Evolutionary conservation across 345 rosid species (phyloP), one percentile per base, ranked within the genome.

Genomic region (Hibiscus mutabilis): DNA sequence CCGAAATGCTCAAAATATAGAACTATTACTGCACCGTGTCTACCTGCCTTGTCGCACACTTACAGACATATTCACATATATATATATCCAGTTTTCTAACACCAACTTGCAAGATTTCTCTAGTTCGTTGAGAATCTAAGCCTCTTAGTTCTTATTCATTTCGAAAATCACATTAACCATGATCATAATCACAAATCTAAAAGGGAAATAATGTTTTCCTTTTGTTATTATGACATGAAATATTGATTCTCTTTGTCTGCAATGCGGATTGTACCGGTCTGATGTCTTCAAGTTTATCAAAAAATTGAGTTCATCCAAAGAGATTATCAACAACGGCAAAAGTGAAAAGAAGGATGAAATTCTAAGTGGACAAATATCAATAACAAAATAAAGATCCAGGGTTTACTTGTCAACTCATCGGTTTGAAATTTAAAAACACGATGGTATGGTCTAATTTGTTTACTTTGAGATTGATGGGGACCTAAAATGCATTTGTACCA

Each of bases 21-120:
- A 40, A n/a, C 15, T 40, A 69, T 22, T 49, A 44, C 27, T 66
- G 31, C 37, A 56, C 46, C 78, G 58, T 78, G 84, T 81, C 59
- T 53, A 18, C 37, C 75, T 72, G 52, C 74, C 68, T 52, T 68
- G 68, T 71, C 64, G 51, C 56, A 15, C 63, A 58, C 61, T 64
- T 29, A 66, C 75, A 68, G 68, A 66, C 74, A 74, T 57, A 2
- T 57, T 68, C 67, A 5, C 25, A 31, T 42, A 16, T 46, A 31
- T 42, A 16, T 46, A 4, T 7, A 29, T n/a, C 4, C 33, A 31
- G 21, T n/a, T 16, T 16, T 40, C 14, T 24, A 22, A n/a, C 42
- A 46, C 9, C 29, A 55, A 27, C 46, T 46, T 68, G 29, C 31
- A 66, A 19, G 56, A 58, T 27, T 24, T 27, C 2, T 27, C 1